Percentiles rank a stretch among this genome's conserved stretches.
phyloP scores from a whole-genome alignment of 148 eudicot species.

The Arbutus unedo region DNA sequence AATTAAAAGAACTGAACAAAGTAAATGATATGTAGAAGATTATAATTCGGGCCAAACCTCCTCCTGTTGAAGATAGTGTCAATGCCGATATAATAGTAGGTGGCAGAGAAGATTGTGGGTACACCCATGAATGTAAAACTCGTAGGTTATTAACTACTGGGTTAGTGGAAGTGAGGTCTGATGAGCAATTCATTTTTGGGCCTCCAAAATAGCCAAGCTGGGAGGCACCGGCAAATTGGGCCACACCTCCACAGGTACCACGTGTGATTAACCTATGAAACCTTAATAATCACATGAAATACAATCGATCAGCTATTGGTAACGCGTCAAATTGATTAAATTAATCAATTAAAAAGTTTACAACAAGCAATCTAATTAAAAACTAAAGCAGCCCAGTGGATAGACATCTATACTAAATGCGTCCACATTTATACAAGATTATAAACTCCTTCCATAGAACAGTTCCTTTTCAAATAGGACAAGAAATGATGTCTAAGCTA shows the following conservation, averaged over 20 bases:
- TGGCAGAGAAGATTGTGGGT: constrained; percentile 89
- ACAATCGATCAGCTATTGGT: constrained; percentile 7
- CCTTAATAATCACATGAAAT: constrained; percentile 43
- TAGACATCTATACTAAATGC: neutral
- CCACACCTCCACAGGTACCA: constrained; percentile 41
- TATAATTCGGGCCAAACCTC: constrained; percentile 45
- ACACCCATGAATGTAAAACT: constrained; percentile 72
- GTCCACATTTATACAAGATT: neutral
- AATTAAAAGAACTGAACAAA: neutral
- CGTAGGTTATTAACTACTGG: constrained; percentile 20
- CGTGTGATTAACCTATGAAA: constrained; percentile 67
- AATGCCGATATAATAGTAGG: constrained; percentile 63
- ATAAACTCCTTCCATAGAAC: neutral
- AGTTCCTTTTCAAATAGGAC: neutral
- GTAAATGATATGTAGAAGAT: neutral
- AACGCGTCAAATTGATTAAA: constrained; percentile 8
- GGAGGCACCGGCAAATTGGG: constrained; percentile 27
- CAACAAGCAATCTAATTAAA: neutral
- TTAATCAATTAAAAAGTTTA: neutral
- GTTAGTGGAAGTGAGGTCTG: constrained; percentile 23
- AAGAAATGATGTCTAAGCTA: neutral
- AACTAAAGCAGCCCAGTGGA: neutral
- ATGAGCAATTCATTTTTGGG: constrained; percentile 17
- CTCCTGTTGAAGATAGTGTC: constrained; percentile 46
- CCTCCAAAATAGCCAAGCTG: constrained; percentile 28